Base-by-base conservation (phyloP, 2,329 filamentous ascomycete species). In the Pestalotiopsis sp. region DNA sequence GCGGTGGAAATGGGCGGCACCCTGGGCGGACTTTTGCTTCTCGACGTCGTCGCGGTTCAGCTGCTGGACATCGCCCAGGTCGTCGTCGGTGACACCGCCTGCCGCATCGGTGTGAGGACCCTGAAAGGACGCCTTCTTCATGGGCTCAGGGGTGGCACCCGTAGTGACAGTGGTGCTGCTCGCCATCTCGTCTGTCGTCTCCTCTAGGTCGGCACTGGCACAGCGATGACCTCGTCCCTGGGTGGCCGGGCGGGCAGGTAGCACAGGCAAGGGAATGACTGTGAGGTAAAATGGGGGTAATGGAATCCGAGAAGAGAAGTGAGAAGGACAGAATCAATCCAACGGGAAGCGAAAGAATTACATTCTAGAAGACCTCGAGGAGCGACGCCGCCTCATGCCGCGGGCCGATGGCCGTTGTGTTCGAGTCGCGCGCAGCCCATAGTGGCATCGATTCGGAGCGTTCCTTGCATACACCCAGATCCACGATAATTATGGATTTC, bases 1-100 rank as follows among this genome's bases (percentile, higher is more conserved):
- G 49, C 84, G 83, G 70, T 86, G 78, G 75, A 88, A 88, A 67
- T 85, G 82, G 17, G 83, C 83, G 63, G 79, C 75, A 67, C 85
- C 85, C 70, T 83, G 80, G 76, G 83, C 82, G 76, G 59, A 62
- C 59, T 62, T 62, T 41, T 62, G 59, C 59, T 62, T 62, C 59
- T 62, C 59, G 38, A 62, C 38, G 59, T 62, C 59, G 59, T 27
- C 27, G 36, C 59, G 59, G 36, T 36, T 62, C 13, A 62, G 38
- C 27, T 62, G 17, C 31, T 62, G 59, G 59, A 62, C 59, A 4
- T 62, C 23, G 4, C 59, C 59, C 25, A 20, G 4, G 6, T 62
- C 59, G 31, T 31, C 38, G 31, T 62, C 59, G 27, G 59, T 62
- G 36, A 62, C 31, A 62, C 59, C 59, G 36, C 59, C 59, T 62